Percentiles rank a stretch among this genome's conserved stretches.
Evolutionary conservation across 495 filamentous ascomycete species (phyloP).

Genomic region (Daldinia bambusicola): DNA sequence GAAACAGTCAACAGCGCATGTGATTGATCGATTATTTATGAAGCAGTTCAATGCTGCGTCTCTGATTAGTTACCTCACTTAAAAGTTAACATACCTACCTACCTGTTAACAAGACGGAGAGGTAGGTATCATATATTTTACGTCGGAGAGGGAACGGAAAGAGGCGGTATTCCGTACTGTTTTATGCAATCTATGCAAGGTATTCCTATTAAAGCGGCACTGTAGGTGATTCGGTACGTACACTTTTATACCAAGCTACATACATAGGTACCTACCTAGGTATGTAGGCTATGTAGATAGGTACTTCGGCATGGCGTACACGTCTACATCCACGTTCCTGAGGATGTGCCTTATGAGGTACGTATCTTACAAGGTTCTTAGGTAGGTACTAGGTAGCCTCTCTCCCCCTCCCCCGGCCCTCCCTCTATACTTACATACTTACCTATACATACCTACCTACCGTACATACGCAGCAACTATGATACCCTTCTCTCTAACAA

Average conservation of each 20-base stretch:
- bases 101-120: background rate
- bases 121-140: background rate
- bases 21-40: constrained; percentile 3
- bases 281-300: too few species aligned
- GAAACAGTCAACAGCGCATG: background rate
- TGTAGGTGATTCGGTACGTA: background rate
- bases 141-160: background rate
- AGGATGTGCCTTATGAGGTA: constrained; percentile 1
- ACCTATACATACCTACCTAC: background rate
- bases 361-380: constrained; percentile 11
- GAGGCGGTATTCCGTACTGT: background rate
- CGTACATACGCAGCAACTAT: constrained; percentile 2
- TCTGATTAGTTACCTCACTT: background rate
- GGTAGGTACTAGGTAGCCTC: too few species aligned
- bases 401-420: background rate
- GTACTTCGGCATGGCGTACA: background rate
- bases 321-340: constrained; percentile 13
- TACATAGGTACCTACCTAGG: too few species aligned
- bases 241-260: too few species aligned
- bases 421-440: constrained; percentile 3
- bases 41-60: background rate
- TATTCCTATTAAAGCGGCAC: background rate
- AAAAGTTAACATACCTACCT: too few species aligned
- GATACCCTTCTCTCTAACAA: constrained; percentile 8
- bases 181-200: constrained; percentile 1